Base-by-base conservation (phyloP, 768 basidiomycete genomes). In the Trametes cubensis region DNA sequence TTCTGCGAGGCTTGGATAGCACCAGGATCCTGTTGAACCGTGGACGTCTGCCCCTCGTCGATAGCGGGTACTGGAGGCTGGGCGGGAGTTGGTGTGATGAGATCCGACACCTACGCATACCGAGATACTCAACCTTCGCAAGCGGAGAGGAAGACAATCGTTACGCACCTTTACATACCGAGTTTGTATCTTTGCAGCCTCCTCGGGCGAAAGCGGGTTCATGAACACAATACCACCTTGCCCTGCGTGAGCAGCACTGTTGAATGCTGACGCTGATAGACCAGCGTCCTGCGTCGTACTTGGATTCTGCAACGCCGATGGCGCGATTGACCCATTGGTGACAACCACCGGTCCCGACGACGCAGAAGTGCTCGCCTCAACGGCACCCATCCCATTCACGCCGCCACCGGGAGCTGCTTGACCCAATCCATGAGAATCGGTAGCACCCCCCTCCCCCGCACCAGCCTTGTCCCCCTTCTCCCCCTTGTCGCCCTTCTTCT, bases 161-260 rank as follows among this genome's bases (percentile, higher is more conserved):
- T 3, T 8, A 49, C 55, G 17, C 13, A 56, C 61, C 61, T 62
- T 55, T 1, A 50, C 47, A 20, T 25, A 26, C 4, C 55, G 48
- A 3, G 28, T 34, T 20, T 61, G n/a, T 1, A 62, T 41, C 28
- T 38, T 42, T 1, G 61, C 55, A 34, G 61, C 61, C 21, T 56
- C 40, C 38, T 67, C 62, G 3, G 63, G 58, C 0, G 66, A 58
- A 13, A 69, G n/a, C 11, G 66, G 66, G 25, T 67, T 55, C 64
- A 67, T 66, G 58, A 69, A 69, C 2, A 66, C 55, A 14, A 66
- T 26, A n/a, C 26, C 46, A n/a, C 39, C 44, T 25, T 61, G 55
- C 7, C 54, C 49, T 1, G 60, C n/a, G 0, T 49, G 41, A 10
- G 57, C 10, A n/a, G 34, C 14, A 18, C 26, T 55, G 23, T 45